Evolutionary conservation across 805 yeast species (phyloP).

Genomic region (Schwanniomyces polymorphus): DNA sequence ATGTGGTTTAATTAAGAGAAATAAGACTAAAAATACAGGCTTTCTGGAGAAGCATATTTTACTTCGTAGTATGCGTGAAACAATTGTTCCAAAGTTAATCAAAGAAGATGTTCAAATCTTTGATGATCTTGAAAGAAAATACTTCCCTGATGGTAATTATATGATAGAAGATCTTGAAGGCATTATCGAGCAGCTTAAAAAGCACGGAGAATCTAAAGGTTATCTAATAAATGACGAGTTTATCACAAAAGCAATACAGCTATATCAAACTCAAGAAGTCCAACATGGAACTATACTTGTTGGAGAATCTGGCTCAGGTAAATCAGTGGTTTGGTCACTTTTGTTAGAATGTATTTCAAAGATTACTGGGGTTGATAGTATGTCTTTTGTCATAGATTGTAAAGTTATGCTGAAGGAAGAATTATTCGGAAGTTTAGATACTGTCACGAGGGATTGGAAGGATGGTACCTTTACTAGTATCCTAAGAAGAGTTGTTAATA

Average conservation of each 20-base stretch:
- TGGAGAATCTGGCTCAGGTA: conserved; percentile 78
- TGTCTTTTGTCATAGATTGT: conserved; percentile 61
- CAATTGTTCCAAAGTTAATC: conserved; percentile 68
- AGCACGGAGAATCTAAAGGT: conserved; percentile 30
- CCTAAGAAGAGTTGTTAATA: conserved; percentile 56
- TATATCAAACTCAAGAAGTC: conserved; percentile 56
- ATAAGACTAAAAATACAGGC: neutral
- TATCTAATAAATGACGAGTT: conserved; percentile 39
- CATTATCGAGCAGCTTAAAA: conserved; percentile 23
- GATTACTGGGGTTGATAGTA: conserved; percentile 34
- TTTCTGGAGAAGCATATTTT: conserved; percentile 33
- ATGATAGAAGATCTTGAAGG: conserved; percentile 18
- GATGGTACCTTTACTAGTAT: conserved; percentile 81
- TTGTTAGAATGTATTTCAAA: conserved; percentile 45
- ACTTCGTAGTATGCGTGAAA: conserved; percentile 54
- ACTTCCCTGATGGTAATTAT: conserved; percentile 24
- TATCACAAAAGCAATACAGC: conserved; percentile 57
- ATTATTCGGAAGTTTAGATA: conserved; percentile 71
- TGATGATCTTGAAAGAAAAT: conserved; percentile 12
- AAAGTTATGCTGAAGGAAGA: conserved; percentile 67
- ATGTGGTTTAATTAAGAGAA: conserved; percentile 51
- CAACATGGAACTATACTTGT: conserved; percentile 82
- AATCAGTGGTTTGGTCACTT: conserved; percentile 53
- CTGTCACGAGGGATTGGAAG: conserved; percentile 84
- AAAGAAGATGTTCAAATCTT: conserved; percentile 50